Evolutionary conservation across 257 asterid species (phyloP).

Genomic region (Solanum stenotomum): DNA sequence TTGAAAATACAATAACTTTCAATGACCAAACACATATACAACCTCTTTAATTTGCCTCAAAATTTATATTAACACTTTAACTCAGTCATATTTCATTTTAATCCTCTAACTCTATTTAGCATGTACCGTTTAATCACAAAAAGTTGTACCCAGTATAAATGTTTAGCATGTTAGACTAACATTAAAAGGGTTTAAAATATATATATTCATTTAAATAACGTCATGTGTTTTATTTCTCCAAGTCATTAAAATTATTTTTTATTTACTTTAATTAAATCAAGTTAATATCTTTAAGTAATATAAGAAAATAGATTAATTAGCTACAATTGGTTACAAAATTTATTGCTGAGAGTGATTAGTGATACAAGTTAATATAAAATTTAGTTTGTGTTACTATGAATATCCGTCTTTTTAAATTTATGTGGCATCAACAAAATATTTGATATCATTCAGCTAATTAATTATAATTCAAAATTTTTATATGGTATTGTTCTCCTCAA

Average conservation of each 20-base stretch:
- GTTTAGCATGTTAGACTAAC: background rate
- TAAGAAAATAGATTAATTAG: background rate
- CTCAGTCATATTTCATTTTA: no score
- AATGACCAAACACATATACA: background rate
- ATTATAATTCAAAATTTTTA: no score
- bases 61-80: no score
- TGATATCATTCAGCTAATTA: background rate
- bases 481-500: background rate
- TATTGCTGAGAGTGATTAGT: background rate
- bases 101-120: background rate
- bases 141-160: background rate
- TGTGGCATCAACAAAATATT: background rate
- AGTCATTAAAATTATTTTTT: background rate
- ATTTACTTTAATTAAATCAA: background rate
- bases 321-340: background rate
- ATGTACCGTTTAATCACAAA: background rate
- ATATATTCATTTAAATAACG: no score
- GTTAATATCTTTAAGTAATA: background rate
- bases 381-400: background rate
- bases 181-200: no score
- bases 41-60: background rate
- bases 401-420: no score
- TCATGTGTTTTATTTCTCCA: no score
- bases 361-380: background rate
- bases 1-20: fast-evolving